phyloP scores from a whole-genome alignment of 2,329 filamentous ascomycete species.

The Simplicillium sp. region DNA sequence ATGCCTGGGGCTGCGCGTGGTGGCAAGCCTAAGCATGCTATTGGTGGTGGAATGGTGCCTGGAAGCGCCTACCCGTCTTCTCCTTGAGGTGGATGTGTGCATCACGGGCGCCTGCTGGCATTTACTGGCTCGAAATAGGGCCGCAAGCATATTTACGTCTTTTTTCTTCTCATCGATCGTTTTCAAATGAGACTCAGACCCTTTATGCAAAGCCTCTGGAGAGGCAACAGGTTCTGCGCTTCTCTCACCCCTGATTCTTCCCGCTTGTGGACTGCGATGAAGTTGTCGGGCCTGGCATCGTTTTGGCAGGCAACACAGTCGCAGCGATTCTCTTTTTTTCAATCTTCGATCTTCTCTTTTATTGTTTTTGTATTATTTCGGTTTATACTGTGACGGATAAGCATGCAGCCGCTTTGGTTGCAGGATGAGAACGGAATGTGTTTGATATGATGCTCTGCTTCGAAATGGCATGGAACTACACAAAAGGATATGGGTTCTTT shows the following conservation, averaged over 20 bases:
- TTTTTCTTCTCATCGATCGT: background rate
- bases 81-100: conserved; percentile 12
- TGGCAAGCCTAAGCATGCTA: conserved; percentile 12
- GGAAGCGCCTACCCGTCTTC: conserved; percentile 41
- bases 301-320: background rate
- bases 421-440: no score
- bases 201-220: background rate
- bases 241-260: no score
- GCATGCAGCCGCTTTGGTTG: no score
- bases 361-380: background rate
- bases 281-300: no score
- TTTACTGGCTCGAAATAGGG: background rate
- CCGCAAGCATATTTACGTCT: background rate
- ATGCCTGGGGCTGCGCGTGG: conserved; percentile 41
- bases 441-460: no score
- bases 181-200: background rate
- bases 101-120: background rate
- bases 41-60: conserved; percentile 36
- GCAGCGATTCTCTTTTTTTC: background rate
- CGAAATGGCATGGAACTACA: no score
- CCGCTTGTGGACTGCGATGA: no score
- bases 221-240: no score
- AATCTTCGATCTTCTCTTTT: background rate
- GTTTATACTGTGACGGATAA: background rate
- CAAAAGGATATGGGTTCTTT: no score